Evolutionary conservation across 225 moss, liverwort and hornwort species (phyloP).

Genomic region (Pleurozium schreberi): DNA sequence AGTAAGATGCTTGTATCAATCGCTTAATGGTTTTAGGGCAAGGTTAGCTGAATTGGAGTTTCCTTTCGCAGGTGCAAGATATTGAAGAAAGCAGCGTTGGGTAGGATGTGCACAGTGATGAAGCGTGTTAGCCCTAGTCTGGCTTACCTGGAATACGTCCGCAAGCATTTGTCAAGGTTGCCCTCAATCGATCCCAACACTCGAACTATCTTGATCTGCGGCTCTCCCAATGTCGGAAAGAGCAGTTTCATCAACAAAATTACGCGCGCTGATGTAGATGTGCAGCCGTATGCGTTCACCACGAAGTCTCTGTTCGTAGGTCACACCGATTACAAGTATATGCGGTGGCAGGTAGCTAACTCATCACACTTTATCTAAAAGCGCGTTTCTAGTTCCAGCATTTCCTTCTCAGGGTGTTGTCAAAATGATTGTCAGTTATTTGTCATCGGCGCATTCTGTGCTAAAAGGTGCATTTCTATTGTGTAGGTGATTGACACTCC

Average conservation of each 20-base stretch:
- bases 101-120: conserved; percentile 89
- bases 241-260: conserved; percentile 99
- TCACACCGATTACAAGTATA: conserved; percentile 97
- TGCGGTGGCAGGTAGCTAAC: conserved; percentile 76
- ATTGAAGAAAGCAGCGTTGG: conserved; percentile 91
- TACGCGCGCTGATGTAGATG: conserved; percentile 92
- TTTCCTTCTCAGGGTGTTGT: not conserved
- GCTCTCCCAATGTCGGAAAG: conserved; percentile 97
- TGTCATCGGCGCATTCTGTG: not conserved
- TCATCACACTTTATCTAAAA: not conserved
- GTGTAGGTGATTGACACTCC: conserved; percentile 90
- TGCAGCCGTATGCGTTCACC: conserved; percentile 97
- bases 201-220: conserved; percentile 85
- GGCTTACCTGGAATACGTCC: conserved; percentile 92
- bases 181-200: conserved; percentile 96
- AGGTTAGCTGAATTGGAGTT: not conserved
- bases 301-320: conserved; percentile 97
- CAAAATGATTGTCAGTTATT: not conserved
- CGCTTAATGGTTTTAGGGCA: not conserved
- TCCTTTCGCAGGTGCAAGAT: conserved; percentile 65
- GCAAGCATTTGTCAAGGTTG: conserved; percentile 94
- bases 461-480: not conserved
- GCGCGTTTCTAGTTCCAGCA: not conserved
- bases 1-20: not conserved
- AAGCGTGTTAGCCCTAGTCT: conserved; percentile 83